Percentiles rank a stretch among this genome's conserved stretches.
phyloP scores from a whole-genome alignment of 2,329 filamentous ascomycete species.

The Whalleya microplaca region DNA sequence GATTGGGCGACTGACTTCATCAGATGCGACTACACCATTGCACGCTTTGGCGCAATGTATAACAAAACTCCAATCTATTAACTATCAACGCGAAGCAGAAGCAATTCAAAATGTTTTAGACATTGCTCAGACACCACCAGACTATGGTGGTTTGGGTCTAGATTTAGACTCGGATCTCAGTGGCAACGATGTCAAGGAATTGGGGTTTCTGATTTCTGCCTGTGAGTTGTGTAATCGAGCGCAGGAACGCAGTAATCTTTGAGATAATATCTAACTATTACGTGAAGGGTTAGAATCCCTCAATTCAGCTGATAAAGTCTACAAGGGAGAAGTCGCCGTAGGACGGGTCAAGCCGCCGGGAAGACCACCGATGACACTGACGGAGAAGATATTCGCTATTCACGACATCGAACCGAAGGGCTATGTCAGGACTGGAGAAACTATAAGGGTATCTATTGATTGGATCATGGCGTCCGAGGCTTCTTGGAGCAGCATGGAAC shows the following conservation, averaged over 20 bases:
- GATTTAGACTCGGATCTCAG: slow-evolving; percentile 9
- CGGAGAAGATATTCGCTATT: slow-evolving; percentile 50
- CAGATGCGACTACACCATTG: not conserved
- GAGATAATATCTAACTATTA: not conserved
- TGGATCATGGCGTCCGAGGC: slow-evolving; percentile 51
- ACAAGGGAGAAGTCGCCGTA: not conserved
- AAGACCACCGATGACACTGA: slow-evolving; percentile 44
- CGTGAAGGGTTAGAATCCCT: slow-evolving; percentile 30
- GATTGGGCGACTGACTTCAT: not conserved
- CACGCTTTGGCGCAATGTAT: not conserved
- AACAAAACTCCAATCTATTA: not conserved
- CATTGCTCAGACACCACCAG: slow-evolving; percentile 22
- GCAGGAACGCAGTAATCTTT: not conserved
- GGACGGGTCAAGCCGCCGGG: slow-evolving; percentile 11
- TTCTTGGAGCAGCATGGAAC: slow-evolving; percentile 48
- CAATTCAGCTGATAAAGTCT: slow-evolving; percentile 32
- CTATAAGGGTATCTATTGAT: slow-evolving; percentile 47
- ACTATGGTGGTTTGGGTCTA: slow-evolving; percentile 36
- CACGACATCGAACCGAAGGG: slow-evolving; percentile 43
- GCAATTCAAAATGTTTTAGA: slow-evolving; percentile 25
- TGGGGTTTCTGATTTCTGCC: slow-evolving; percentile 35
- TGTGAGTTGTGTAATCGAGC: slow-evolving; percentile 5
- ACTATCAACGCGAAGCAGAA: slow-evolving; percentile 25
- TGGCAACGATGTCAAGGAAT: slow-evolving; percentile 19
- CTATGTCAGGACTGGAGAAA: slow-evolving; percentile 42